phyloP scores from a whole-genome alignment of 257 asterid species.

The Linderniella brevidens region DNA sequence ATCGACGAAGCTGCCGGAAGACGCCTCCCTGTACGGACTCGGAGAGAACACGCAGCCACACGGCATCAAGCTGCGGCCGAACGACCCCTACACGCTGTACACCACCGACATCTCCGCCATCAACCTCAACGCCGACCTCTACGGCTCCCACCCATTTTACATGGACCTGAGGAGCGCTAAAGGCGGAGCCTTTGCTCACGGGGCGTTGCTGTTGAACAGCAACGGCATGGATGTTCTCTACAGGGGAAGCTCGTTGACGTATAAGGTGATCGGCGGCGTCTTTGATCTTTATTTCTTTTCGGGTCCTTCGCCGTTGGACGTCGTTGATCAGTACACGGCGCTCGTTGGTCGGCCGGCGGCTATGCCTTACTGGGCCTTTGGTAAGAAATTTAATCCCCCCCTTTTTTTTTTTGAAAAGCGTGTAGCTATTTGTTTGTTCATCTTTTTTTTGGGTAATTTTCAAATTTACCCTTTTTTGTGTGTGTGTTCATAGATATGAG shows the following conservation, averaged over 20 bases:
- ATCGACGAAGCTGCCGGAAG: slow-evolving; percentile 60
- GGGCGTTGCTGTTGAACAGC: slow-evolving; percentile 60
- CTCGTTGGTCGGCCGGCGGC: slow-evolving; percentile 86
- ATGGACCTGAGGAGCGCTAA: slow-evolving; percentile 66
- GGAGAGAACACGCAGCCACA: slow-evolving; percentile 88
- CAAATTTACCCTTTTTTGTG: too few relatives aligned
- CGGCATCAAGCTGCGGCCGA: slow-evolving; percentile 63
- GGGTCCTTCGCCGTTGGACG: slow-evolving; percentile 74
- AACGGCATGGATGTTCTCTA: slow-evolving; percentile 94
- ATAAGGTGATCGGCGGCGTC: slow-evolving; percentile 88
- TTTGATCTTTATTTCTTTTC: slow-evolving; percentile 81
- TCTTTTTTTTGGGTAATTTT: not conserved
- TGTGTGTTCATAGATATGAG: too few relatives aligned
- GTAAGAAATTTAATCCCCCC: slow-evolving; percentile 21
- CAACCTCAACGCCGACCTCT: slow-evolving; percentile 58
- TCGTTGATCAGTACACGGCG: slow-evolving; percentile 76
- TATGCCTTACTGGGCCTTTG: slow-evolving; percentile 97
- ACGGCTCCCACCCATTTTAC: slow-evolving; percentile 93
- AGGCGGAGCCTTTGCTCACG: slow-evolving; percentile 60
- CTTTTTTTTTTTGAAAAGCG: not conserved
- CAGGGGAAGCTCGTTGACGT: slow-evolving; percentile 65
- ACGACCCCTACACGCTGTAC: slow-evolving; percentile 67
- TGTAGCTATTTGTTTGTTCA: not conserved
- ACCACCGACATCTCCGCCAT: slow-evolving; percentile 74
- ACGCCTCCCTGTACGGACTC: slow-evolving; percentile 70